Base-by-base conservation (phyloP, 2,329 filamentous ascomycete species). In the Apiospora hydei region DNA sequence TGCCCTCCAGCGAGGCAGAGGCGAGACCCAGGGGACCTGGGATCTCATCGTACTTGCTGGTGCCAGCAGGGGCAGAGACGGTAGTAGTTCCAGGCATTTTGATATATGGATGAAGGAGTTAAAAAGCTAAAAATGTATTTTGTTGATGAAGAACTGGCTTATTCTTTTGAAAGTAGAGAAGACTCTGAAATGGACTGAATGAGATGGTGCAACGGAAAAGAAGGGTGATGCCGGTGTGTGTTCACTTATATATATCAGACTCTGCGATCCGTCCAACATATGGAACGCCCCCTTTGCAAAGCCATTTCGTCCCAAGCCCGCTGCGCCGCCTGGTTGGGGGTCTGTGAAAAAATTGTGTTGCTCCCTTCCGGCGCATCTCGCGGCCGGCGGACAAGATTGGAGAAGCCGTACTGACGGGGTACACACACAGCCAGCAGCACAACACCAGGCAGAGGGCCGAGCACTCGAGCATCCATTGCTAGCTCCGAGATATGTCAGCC, bases 21-120 rank as follows among this genome's bases (percentile, higher is more conserved):
- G 78, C 80, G 68, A 84, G 71, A 44, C 82, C 82, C 67, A 84
- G 77, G 71, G 82, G 82, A 7, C 82, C 82, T 8, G 82, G 82
- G 67, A 83, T 80, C 69, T 76, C 74, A 75, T 83, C 81, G 76
- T 82, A 82, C 75, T 81, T 82, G 73, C 78, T 79, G 26, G 61
- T 71, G 51, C 74, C 74, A 38, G 47, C 47, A 21, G 57, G 57
- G 18, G 34, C 57, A 64, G 57, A 64, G 11, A 74, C 69, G 53
- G 70, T 71, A 61, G 79, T 77, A 57, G 77, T 49, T 61, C 80
- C 80, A 74, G 81, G 81, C 81, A 83, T 83, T 38, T 78, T 81
- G 77, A 75, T 11, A n/a, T 11, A 21, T 46, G 11, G 24, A 49
- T 21, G 16, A 24, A 13, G n/a, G 43, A 47, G 11, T 14, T 16